phyloP scores from a whole-genome alignment of 2,329 filamentous ascomycete genomes.

The Zymoseptoria passerinii region DNA sequence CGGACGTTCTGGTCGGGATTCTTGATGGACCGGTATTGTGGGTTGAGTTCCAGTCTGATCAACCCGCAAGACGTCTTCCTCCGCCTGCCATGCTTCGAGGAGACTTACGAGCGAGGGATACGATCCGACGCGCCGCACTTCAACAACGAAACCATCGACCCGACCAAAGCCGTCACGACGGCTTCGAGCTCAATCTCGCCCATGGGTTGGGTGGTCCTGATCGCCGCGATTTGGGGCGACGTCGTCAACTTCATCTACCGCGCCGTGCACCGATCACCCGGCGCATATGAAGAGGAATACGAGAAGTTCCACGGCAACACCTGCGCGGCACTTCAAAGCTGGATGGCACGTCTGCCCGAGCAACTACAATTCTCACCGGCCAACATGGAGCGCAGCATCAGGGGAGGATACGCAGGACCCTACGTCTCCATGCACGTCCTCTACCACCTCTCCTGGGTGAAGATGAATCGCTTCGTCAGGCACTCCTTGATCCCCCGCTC shows the following conservation, averaged over 20 bases:
- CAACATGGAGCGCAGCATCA: constrained; percentile 51
- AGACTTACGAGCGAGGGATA: constrained; percentile 53
- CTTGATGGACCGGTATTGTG: constrained; percentile 57
- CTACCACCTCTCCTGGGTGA: constrained; percentile 57
- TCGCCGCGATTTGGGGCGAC: constrained; percentile 58
- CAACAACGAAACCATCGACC: constrained; percentile 43
- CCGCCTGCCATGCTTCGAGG: constrained; percentile 54
- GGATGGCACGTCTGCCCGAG: constrained; percentile 50
- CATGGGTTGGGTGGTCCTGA: constrained; percentile 54
- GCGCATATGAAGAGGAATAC: constrained; percentile 39
- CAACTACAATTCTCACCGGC: constrained; percentile 46
- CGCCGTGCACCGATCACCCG: constrained; percentile 37
- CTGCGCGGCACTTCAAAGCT: constrained; percentile 47
- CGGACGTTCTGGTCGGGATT: constrained; percentile 67
- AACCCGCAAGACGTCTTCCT: constrained; percentile 59
- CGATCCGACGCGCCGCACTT: constrained; percentile 54
- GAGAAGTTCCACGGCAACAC: constrained; percentile 47
- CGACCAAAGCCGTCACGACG: constrained; percentile 26
- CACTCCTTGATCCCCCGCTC: constrained; percentile 36
- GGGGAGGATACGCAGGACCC: constrained; percentile 47
- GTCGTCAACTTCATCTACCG: constrained; percentile 54
- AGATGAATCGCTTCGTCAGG: constrained; percentile 54
- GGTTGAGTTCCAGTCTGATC: constrained; percentile 46
- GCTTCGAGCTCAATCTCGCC: constrained; percentile 38
- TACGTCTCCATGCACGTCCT: constrained; percentile 59